phyloP scores from a whole-genome alignment of 352 stramenopile genomes.

The Pythium vanterpoolii region DNA sequence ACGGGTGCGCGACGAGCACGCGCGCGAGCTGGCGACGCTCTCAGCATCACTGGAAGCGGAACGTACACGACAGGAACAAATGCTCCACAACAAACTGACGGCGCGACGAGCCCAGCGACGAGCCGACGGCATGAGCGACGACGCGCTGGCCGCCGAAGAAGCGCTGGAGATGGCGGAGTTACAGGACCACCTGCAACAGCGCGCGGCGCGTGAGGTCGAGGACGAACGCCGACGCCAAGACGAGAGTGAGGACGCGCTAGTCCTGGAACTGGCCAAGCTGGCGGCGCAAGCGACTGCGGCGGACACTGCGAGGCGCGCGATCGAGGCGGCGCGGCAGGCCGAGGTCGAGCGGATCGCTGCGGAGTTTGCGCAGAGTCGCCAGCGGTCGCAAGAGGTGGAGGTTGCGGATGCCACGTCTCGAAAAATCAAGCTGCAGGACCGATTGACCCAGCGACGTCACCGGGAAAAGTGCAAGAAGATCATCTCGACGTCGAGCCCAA shows the following conservation, averaged over 20 bases:
- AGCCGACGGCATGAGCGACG: not conserved
- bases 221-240: slow-evolving; percentile 20
- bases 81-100: slow-evolving; percentile 34
- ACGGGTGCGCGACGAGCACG: slow-evolving; percentile 59
- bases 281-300: slow-evolving; percentile 11
- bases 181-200: slow-evolving; percentile 22
- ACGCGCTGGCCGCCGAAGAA: slow-evolving; percentile 6
- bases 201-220: slow-evolving; percentile 12
- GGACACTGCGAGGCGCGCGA: slow-evolving; percentile 10
- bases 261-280: slow-evolving; percentile 10
- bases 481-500: no score
- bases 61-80: slow-evolving; percentile 62
- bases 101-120: slow-evolving; percentile 13
- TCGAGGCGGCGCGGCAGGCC: slow-evolving; percentile 19
- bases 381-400: not conserved
- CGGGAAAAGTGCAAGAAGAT: slow-evolving; percentile 1
- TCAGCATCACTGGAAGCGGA: slow-evolving; percentile 47
- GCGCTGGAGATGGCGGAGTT: slow-evolving; percentile 3
- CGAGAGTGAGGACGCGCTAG: slow-evolving; percentile 8
- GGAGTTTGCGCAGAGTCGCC: slow-evolving; percentile 16
- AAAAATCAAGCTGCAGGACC: slow-evolving; percentile 8
- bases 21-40: slow-evolving; percentile 44
- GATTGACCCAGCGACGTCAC: slow-evolving; percentile 3
- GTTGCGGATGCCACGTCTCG: not conserved
- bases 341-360: slow-evolving; percentile 26